Conservation (phyloP, 2,329 filamentous ascomycete genomes). For the Cladophialophora yegresii region DNA sequence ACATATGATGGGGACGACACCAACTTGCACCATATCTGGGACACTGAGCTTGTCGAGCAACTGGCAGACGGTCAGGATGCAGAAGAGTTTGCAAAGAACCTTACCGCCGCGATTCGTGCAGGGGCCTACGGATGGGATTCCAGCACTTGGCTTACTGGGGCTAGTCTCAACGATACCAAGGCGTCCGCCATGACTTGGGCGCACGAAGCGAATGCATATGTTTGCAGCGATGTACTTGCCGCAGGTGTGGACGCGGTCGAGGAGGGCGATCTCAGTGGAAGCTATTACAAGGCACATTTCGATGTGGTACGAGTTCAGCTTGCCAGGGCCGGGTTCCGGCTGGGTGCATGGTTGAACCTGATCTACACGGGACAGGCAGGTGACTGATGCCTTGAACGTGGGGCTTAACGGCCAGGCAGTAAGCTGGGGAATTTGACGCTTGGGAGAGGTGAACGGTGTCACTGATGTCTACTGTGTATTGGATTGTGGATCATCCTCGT, state of each 20-base stretch:
- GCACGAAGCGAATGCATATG: conserved; percentile 61
- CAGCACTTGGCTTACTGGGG: conserved; percentile 12
- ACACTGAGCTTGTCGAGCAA: conserved; percentile 57
- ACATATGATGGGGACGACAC: conserved; percentile 59
- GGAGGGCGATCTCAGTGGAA: conserved; percentile 45
- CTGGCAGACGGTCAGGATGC: conserved; percentile 45
- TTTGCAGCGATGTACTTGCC: conserved; percentile 66
- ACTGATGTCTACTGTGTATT: not conserved
- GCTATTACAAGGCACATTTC: conserved; percentile 29
- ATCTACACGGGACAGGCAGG: conserved; percentile 48
- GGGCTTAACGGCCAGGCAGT: not conserved
- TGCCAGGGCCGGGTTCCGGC: conserved; percentile 67
- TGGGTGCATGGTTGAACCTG: conserved; percentile 67
- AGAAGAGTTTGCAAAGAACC: conserved; percentile 57
- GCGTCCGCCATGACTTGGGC: conserved; percentile 56
- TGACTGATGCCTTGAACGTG: conserved; percentile 2
- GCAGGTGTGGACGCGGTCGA: conserved; percentile 60
- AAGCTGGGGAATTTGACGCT: not conserved
- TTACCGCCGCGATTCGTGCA: conserved; percentile 49
- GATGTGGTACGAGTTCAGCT: conserved; percentile 45
- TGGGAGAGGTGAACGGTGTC: not conserved
- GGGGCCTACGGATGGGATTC: conserved; percentile 40
- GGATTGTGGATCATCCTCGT: not conserved
- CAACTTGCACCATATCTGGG: conserved; percentile 74
- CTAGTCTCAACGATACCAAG: conserved; percentile 20